Conservation (phyloP, 495 filamentous ascomycete species). For the Aspergillus panamensis region DNA sequence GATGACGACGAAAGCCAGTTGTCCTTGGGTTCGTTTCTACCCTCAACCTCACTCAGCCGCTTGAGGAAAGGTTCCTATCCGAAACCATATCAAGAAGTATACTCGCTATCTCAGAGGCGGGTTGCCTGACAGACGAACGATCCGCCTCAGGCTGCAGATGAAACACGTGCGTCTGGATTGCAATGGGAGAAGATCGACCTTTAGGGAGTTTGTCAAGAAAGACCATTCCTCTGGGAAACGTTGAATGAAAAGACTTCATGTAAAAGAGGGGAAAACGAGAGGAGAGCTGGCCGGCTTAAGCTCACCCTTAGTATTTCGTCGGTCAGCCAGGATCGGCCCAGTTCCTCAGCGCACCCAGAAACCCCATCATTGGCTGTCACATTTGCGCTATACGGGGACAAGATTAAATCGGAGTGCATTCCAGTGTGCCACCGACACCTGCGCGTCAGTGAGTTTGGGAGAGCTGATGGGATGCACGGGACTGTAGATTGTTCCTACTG, state of each 20-base stretch:
- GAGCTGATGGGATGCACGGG: slow-evolving; percentile 7
- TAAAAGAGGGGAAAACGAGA: slow-evolving; percentile 12
- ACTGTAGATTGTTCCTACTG: slow-evolving; percentile 10
- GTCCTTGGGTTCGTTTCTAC: not conserved
- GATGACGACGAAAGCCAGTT: not conserved
- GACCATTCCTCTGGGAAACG: slow-evolving; percentile 3
- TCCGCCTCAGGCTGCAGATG: not conserved
- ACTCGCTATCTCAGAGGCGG: not conserved
- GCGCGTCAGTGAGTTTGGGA: slow-evolving; percentile 7
- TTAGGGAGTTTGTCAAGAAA: slow-evolving; percentile 4
- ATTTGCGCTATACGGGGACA: slow-evolving; percentile 13
- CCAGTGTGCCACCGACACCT: slow-evolving; percentile 3
- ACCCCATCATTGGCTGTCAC: slow-evolving; percentile 11
- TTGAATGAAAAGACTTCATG: slow-evolving; percentile 1
- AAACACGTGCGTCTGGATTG: not conserved
- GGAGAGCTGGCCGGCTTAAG: slow-evolving; percentile 6
- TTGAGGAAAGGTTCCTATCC: slow-evolving; percentile 4
- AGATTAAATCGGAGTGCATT: not conserved
- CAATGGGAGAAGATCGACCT: slow-evolving; percentile 8
- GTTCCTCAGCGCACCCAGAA: not conserved
- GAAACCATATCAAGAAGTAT: slow-evolving; percentile 5
- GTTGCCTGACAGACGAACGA: not conserved
- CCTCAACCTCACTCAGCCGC: slow-evolving; percentile 4
- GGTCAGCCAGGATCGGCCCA: slow-evolving; percentile 2
- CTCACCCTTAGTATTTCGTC: slow-evolving; percentile 11